These are phyloP conservation scores for Aspergillus unguis DNA, from an alignment of 2,329 filamentous ascomycete species.

Conservation along the genomic window DNA sequence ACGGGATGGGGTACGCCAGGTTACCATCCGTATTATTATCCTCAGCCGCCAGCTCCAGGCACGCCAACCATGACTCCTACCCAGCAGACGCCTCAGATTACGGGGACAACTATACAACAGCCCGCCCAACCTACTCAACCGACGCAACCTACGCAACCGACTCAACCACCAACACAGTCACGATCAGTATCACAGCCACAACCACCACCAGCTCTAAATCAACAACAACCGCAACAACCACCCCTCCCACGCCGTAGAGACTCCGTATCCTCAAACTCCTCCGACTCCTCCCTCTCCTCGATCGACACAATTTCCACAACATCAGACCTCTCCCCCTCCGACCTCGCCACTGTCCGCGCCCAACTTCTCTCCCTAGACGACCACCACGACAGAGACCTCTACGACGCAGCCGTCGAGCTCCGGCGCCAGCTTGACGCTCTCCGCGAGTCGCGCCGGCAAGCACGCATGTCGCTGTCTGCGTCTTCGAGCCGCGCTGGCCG, in stretches of 20 bases:
- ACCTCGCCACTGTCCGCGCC: slow-evolving; percentile 35
- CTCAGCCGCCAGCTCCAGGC: background rate
- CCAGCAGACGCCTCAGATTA: background rate
- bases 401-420: slow-evolving; percentile 35
- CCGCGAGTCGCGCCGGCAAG: slow-evolving; percentile 34
- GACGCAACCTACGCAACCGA: background rate
- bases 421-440: slow-evolving; percentile 33
- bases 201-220: background rate
- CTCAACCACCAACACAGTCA: background rate
- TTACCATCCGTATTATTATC: slow-evolving; percentile 17
- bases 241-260: slow-evolving; percentile 23
- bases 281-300: slow-evolving; percentile 35
- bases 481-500: slow-evolving; percentile 24
- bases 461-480: slow-evolving; percentile 11
- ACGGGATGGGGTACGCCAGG: slow-evolving; percentile 18
- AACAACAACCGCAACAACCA: background rate
- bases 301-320: slow-evolving; percentile 38
- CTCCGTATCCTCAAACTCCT: slow-evolving; percentile 31
- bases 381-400: slow-evolving; percentile 36
- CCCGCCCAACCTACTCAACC: background rate
- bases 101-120: no score
- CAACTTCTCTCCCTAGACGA: slow-evolving; percentile 35
- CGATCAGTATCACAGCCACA: background rate
- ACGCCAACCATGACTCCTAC: background rate
- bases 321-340: slow-evolving; percentile 35